Base-by-base conservation (phyloP, 2,329 filamentous ascomycete species). In the Claviceps arundinis region DNA sequence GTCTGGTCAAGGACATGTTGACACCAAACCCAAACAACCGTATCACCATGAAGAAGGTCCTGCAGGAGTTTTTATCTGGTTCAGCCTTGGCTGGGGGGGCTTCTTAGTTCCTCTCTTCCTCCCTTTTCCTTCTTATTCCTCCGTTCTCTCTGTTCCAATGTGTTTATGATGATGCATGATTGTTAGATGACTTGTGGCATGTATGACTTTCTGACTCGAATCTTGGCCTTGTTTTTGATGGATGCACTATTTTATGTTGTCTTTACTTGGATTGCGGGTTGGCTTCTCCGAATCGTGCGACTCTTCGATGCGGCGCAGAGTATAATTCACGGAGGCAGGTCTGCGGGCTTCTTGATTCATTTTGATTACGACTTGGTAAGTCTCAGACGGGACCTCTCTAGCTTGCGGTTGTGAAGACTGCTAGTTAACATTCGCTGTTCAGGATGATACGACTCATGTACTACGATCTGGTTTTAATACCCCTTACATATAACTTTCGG, bases 1-100 rank as follows among this genome's bases (percentile, higher is more conserved):
- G 69, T 16, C 62, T 81, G 9, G 70, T 80, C 16, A 65, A 66
- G 52, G 73, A 77, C 38, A 81, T 81, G 78, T 58, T 81, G 54
- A 68, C 68, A 6, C 72, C 76, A 3, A 73, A 75, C 51, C 75
- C 71, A 9, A 64, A 64, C 50, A 70, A 78, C 50, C 70, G 78
- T 34, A 74, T 80, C 56, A 76, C 73, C 19, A 79, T 77, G 73
- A 68, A 69, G n/a, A 70, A 69, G 44, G 69, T 79, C 24, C 62
- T 77, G 53, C 65, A 62, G 53, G 72, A 76, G 56, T 55, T 78
- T 44, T 64, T 68, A 52, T 54, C 56, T 2, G 67, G 65, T 42
- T 60, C 52, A 4, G 48, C 24, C 41, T 44, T 26, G 50, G 47
- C 30, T 26, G 48, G 53, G 11, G 53, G 47, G 3, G 6, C 22